Percentiles rank a stretch among this genome's conserved stretches.
Evolutionary conservation across 2,329 filamentous ascomycete species (phyloP).

Genomic region (Alternaria dauci): DNA sequence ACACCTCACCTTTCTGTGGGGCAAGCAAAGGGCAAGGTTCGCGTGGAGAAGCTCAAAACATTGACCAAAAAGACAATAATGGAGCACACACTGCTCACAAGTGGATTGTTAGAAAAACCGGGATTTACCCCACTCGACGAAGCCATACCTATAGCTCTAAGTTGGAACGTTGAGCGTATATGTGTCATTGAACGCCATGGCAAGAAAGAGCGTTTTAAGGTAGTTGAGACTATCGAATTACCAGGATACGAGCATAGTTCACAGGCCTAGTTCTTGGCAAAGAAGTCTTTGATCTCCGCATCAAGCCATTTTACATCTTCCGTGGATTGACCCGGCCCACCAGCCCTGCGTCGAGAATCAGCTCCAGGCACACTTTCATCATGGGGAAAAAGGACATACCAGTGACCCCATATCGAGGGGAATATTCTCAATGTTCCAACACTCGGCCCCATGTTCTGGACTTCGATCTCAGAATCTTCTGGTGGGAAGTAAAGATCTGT

Average conservation of each 20-base stretch:
- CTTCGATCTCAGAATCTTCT: constrained; percentile 79
- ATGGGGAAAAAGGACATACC: constrained; percentile 51
- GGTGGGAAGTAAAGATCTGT: constrained; percentile 86
- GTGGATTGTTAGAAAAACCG: constrained; percentile 15
- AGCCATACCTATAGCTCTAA: constrained; percentile 15
- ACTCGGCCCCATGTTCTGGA: constrained; percentile 67
- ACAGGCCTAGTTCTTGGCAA: constrained; percentile 44
- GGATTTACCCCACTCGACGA: background rate
- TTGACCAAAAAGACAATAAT: constrained; percentile 26
- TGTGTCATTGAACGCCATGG: constrained; percentile 39
- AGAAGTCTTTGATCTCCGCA: constrained; percentile 64
- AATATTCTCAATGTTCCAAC: constrained; percentile 64
- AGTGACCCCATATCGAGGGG: constrained; percentile 71
- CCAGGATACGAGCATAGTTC: constrained; percentile 7
- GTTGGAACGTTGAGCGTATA: constrained; percentile 39
- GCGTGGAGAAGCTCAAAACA: constrained; percentile 21
- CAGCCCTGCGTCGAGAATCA: constrained; percentile 60
- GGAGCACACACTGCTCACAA: constrained; percentile 21
- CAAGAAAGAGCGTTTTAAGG: constrained; percentile 35
- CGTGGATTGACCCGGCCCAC: constrained; percentile 75
- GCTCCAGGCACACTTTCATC: background rate
- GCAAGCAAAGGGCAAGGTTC: constrained; percentile 28
- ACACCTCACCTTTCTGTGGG: constrained; percentile 41
- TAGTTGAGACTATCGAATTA: constrained; percentile 29
- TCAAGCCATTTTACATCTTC: constrained; percentile 79